These are phyloP conservation scores for Cutaneotrichosporon cavernicola DNA, from an alignment of 1,284 basidiomycete species.

Conservation along the genomic window DNA sequence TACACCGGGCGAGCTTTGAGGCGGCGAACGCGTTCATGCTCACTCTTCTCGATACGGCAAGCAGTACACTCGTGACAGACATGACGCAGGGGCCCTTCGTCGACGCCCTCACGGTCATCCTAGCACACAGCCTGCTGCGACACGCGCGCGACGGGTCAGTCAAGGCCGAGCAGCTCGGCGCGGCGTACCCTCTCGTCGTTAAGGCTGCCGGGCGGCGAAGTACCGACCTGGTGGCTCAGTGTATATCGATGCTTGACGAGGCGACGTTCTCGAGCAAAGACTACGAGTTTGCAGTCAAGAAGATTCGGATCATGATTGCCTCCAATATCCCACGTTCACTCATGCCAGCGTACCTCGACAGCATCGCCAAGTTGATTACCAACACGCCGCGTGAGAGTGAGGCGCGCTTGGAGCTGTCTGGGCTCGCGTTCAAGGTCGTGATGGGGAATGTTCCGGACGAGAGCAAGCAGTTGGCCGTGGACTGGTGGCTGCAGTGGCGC, in stretches of 20 bases:
- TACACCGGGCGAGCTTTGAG: constrained; percentile 35
- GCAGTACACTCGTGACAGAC: constrained; percentile 15
- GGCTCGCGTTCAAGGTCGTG: constrained; percentile 35
- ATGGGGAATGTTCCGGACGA: constrained; percentile 38
- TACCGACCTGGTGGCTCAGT: constrained; percentile 16
- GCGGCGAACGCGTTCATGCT: constrained; percentile 40
- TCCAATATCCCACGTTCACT: constrained; percentile 22
- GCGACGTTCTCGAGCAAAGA: constrained; percentile 17
- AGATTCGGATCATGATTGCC: constrained; percentile 26
- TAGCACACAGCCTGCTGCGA: constrained; percentile 30
- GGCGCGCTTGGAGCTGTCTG: constrained; percentile 29
- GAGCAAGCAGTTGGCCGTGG: constrained; percentile 33
- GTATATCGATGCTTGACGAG: constrained; percentile 14
- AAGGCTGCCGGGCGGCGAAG: constrained; percentile 25
- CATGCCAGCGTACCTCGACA: constrained; percentile 33
- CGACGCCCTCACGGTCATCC: constrained; percentile 29
- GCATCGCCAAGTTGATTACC: constrained; percentile 27
- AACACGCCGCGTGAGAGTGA: constrained; percentile 19
- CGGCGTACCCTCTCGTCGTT: constrained; percentile 33
- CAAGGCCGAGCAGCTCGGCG: constrained; percentile 33
- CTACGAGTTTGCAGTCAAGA: constrained; percentile 19
- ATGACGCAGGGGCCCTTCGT: constrained; percentile 29
- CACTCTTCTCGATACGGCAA: constrained; percentile 28
- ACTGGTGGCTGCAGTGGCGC: constrained; percentile 43
- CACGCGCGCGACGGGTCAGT: constrained; percentile 29